Percentiles rank a stretch among this genome's conserved stretches.
Conservation (phyloP, 2,329 filamentous ascomycete genomes). For the Cryphonectria radicalis region DNA sequence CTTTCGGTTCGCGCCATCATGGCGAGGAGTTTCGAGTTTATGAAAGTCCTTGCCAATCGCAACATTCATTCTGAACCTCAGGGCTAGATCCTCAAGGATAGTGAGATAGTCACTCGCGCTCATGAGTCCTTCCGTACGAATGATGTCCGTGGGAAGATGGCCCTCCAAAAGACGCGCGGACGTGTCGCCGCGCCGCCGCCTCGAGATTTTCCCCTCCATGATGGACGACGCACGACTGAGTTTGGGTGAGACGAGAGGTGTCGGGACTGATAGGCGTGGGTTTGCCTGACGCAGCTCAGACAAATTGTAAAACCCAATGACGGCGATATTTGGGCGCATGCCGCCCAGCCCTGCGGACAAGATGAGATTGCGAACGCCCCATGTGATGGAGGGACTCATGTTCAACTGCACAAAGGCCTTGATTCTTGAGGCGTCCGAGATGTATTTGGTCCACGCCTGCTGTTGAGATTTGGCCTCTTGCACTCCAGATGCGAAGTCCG, state of each 20-base stretch:
- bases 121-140: constrained; percentile 70
- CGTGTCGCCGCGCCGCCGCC: constrained; percentile 56
- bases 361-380: constrained; percentile 83
- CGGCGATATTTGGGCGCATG: constrained; percentile 87
- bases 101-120: constrained; percentile 77
- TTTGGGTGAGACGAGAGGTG: not conserved
- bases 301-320: constrained; percentile 80
- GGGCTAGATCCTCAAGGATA: constrained; percentile 78
- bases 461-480: constrained; percentile 83
- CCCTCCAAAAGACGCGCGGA: constrained; percentile 61
- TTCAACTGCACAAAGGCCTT: constrained; percentile 90
- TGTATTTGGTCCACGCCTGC: constrained; percentile 82
- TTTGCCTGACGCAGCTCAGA: constrained; percentile 64
- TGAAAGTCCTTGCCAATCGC: constrained; percentile 84
- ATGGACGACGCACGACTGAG: constrained; percentile 2
- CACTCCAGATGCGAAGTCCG: constrained; percentile 78
- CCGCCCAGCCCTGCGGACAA: constrained; percentile 81
- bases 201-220: constrained; percentile 7
- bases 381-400: constrained; percentile 80
- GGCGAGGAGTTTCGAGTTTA: constrained; percentile 70
- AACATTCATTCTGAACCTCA: constrained; percentile 80
- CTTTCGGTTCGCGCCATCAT: constrained; percentile 63
- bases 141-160: constrained; percentile 69
- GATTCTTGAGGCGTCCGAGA: constrained; percentile 78
- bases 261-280: constrained; percentile 10